Evolutionary conservation across 768 basidiomycete species (phyloP), one percentile per base, ranked within the genome.

Genomic region (Amanita rubescens): DNA sequence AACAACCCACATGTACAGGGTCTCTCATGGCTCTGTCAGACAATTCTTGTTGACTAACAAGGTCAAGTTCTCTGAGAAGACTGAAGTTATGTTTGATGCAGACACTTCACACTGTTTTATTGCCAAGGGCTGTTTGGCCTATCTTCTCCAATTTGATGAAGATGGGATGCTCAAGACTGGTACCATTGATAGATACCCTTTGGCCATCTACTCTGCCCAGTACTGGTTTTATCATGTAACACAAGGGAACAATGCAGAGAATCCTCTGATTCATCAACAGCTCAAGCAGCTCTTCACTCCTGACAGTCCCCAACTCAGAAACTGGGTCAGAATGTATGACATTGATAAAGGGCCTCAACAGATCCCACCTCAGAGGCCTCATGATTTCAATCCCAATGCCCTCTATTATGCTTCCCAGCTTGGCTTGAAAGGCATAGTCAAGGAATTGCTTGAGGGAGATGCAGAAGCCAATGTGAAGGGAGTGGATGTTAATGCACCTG

Each of bases 361-460:
- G 25, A 22, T 39, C 8, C 49, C 49, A 3, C 14, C 24, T 14
- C 35, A 27, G n/a, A 41, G 22, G 17, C 32, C 25, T 6, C n/a
- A 24, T 24, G 38, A 39, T 6, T 41, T 19, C 17, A 19, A 3
- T 11, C 37, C 38, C 17, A 41, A 39, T 20, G 37, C 25, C 3
- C n/a, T 39, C 14, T 50, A 50, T 27, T 50, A 50, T 50, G 49
- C 49, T 30, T 39, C 49, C 8, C 38, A 17, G 15, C n/a, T 50
- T 12, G 49, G 49, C 8, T 50, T 50, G 27, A 7, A 39, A 19
- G 25, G 17, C 5, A 14, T 50, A 17, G 37, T 50, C 25, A 30
- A 17, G 49, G 38, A 37, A 37, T 50, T 50, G 38, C 19, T 50
- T 11, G 27, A 39, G 38, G 38, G 19, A 9, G 17, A 1, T 22